Evolutionary conservation across 2,329 filamentous ascomycete genomes (phyloP).

Genomic region (Akanthomyces dipterigenus): DNA sequence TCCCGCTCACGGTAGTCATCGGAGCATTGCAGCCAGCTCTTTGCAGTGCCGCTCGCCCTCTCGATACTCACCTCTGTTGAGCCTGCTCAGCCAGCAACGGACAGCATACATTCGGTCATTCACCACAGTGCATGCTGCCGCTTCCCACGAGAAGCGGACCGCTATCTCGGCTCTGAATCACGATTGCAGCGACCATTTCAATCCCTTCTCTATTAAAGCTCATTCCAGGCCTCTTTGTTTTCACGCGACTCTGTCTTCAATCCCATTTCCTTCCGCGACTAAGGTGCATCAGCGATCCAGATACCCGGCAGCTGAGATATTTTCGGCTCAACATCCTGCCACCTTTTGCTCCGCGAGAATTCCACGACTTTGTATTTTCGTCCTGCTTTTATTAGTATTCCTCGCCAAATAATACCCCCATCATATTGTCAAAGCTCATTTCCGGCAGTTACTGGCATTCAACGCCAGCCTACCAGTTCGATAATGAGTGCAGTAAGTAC

Average conservation of each 20-base stretch:
- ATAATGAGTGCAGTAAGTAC: slow-evolving; percentile 6
- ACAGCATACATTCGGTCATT: neutral
- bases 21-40: neutral
- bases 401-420: neutral
- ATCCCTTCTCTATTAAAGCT: neutral
- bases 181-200: neutral
- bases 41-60: neutral
- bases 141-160: neutral
- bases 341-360: neutral
- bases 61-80: neutral
- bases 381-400: neutral
- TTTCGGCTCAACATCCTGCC: neutral
- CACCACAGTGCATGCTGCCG: neutral
- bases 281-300: neutral
- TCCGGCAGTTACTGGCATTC: neutral
- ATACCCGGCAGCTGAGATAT: slow-evolving; percentile 3
- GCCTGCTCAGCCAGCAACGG: neutral
- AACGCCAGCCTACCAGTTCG: neutral
- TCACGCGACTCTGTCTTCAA: no score
- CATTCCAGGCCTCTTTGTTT: neutral
- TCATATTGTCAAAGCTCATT: neutral
- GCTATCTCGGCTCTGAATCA: neutral
- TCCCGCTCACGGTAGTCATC: neutral
- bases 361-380: neutral
- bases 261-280: neutral